Evolutionary conservation across 192 early-diverging fungal genomes (phyloP).

Genomic region (Spizellomyces punctatus): DNA sequence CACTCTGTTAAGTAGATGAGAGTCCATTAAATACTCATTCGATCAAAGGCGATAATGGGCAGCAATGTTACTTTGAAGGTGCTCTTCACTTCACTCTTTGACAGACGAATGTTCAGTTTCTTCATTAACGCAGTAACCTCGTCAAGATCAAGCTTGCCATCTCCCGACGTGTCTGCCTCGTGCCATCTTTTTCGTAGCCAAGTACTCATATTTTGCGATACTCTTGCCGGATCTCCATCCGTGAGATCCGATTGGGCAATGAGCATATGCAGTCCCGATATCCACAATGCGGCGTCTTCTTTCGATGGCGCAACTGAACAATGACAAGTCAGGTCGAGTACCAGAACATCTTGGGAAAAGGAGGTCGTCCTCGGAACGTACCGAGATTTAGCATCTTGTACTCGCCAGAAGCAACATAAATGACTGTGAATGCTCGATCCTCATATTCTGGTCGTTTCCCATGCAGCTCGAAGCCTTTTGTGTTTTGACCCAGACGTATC

Average conservation of each 20-base stretch:
- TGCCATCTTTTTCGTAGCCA: constrained; percentile 53
- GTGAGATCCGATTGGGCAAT: constrained; percentile 39
- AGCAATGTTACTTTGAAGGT: constrained; percentile 52
- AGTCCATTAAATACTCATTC: constrained; percentile 26
- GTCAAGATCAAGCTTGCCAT: constrained; percentile 46
- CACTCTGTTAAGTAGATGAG: constrained; percentile 36
- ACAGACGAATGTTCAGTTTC: constrained; percentile 67
- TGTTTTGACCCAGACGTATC: constrained; percentile 61
- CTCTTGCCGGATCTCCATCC: constrained; percentile 23
- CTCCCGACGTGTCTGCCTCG: constrained; percentile 35
- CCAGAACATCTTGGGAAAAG: too few relatives aligned
- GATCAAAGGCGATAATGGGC: neutral
- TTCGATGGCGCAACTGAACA: constrained; percentile 43
- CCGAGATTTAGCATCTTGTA: constrained; percentile 60
- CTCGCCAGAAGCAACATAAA: constrained; percentile 46
- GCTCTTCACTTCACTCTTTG: constrained; percentile 60
- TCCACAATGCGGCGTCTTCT: constrained; percentile 47
- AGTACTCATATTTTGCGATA: constrained; percentile 19
- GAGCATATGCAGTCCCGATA: constrained; percentile 53
- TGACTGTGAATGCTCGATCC: constrained; percentile 53
- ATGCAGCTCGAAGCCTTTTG: constrained; percentile 52
- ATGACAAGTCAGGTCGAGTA: too few relatives aligned
- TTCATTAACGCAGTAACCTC: constrained; percentile 49
- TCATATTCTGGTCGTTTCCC: constrained; percentile 46
- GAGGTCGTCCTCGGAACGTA: neutral